A percentile compares a stretch with the other conserved stretches of the same genome.
These are phyloP conservation scores for Ichthyophthirius multifiliis DNA, from an alignment of 169 alveolate genomes.

Conservation along the genomic window DNA sequence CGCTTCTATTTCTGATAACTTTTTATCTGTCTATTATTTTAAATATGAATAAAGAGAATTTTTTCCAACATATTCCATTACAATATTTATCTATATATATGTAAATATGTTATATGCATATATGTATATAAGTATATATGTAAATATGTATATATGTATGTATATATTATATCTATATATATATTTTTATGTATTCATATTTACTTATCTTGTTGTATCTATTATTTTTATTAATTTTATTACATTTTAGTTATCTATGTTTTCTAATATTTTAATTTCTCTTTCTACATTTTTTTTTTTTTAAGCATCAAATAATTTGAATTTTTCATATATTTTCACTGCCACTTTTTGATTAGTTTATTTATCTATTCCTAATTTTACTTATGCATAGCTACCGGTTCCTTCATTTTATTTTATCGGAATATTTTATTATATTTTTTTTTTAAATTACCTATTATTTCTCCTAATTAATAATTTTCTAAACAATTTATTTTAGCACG, in stretches of 20 bases:
- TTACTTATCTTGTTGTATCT: constrained; percentile 27
- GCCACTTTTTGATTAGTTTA: constrained; percentile 52
- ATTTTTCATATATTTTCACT: constrained; percentile 56
- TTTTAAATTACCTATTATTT: no score
- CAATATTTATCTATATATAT: constrained; percentile 41
- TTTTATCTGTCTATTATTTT: constrained; percentile 48
- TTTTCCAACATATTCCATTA: constrained; percentile 51
- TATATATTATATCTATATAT: neutral
- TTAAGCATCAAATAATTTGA: constrained; percentile 57
- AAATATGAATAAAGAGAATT: constrained; percentile 34
- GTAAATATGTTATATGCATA: no score
- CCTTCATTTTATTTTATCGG: no score
- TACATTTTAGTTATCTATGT: constrained; percentile 59
- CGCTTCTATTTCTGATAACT: constrained; percentile 72
- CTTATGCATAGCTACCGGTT: constrained; percentile 78
- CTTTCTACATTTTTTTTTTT: constrained; percentile 67
- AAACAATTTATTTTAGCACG: no score
- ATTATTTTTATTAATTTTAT: constrained; percentile 52
- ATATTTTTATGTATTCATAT: constrained; percentile 35
- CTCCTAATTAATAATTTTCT: no score
- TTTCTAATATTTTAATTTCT: constrained; percentile 68
- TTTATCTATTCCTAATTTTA: constrained; percentile 48
- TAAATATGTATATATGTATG: neutral
- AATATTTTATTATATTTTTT: no score
- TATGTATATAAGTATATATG: no score